Evolutionary conservation across 495 filamentous ascomycete genomes (phyloP), one percentile per base, ranked within the genome.

Genomic region (Glonium stellatum): DNA sequence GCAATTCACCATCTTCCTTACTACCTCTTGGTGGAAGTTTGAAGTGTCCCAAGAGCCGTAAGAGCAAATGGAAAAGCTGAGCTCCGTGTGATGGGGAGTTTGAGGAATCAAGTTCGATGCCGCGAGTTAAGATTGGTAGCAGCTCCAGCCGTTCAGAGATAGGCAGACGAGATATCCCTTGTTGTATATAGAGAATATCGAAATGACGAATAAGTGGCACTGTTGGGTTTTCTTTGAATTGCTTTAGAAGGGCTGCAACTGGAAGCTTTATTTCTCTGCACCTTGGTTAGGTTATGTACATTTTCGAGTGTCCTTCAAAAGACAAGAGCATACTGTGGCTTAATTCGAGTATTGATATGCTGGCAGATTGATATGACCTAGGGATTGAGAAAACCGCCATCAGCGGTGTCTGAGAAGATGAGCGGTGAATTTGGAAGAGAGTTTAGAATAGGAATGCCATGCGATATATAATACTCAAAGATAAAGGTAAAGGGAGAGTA

Each of bases 181-280:
- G 88, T 66, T 95, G 89, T 34, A 96, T 84, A 72, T 95, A 96
- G 34, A 87, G 76, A 54, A 97, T 71, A 76, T 97, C 93, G 71
- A 96, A 89, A 68, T 96, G 88, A 59, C 87, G 83, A 53, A 98
- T 80, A 6, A 96, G 79, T 1, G 87, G 78, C 46, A 78, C 78
- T 6, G 77, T 69, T 11, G 76, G 80, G 54, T 84, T 82, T 22
- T 86, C 85, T 68, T 96, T 97, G 79, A 92, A 97, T 69, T 97
- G 93, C 63, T 87, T 87, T 58, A 97, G 71, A 23, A 98, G 79
- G 18, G 84, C 83, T 9, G 82, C 79, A 25, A 98, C 92, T 11
- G 93, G 93, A 10, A 98, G 79, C 60, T 88, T 80, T 58, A 96
- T 87, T 15, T 85, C 79, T 61, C 70, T 68, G 49, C 48, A 49